These are phyloP conservation scores for Trichoderma semiorbis DNA, from an alignment of 2,329 filamentous ascomycete genomes.

Conservation along the genomic window DNA sequence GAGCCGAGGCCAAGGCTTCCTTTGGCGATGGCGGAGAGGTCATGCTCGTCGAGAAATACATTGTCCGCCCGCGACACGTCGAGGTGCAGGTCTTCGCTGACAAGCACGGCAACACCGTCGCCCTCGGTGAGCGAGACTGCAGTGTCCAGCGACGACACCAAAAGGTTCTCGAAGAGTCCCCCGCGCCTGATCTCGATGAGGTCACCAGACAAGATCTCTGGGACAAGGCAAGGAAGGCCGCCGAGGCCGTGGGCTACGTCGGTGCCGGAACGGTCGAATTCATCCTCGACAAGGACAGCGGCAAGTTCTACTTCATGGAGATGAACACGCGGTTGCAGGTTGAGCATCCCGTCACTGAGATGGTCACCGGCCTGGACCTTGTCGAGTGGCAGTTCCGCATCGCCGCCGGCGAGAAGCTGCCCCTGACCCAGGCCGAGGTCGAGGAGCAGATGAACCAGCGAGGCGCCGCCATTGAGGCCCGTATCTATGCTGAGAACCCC, in stretches of 20 bases:
- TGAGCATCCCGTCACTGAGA: slow-evolving; percentile 85
- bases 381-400: slow-evolving; percentile 95
- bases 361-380: slow-evolving; percentile 68
- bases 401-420: slow-evolving; percentile 54
- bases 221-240: slow-evolving; percentile 62
- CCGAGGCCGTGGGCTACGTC: slow-evolving; percentile 78
- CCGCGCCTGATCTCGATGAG: slow-evolving; percentile 65
- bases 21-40: slow-evolving; percentile 79
- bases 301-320: slow-evolving; percentile 78
- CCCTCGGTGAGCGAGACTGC: slow-evolving; percentile 86
- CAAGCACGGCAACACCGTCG: slow-evolving; percentile 70
- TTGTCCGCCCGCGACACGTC: slow-evolving; percentile 75
- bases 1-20: slow-evolving; percentile 70
- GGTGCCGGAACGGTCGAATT: slow-evolving; percentile 89
- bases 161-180: slow-evolving; percentile 87
- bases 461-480: slow-evolving; percentile 89
- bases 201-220: slow-evolving; percentile 59
- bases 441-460: slow-evolving; percentile 69
- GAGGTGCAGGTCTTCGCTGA: slow-evolving; percentile 92
- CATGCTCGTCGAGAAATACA: slow-evolving; percentile 81
- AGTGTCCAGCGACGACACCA: slow-evolving; percentile 84
- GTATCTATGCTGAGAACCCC: slow-evolving; percentile 95
- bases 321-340: slow-evolving; percentile 90
- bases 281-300: slow-evolving; percentile 78
- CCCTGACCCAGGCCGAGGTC: slow-evolving; percentile 59